Base-by-base conservation (phyloP, 1,284 basidiomycete species). In the Termitomyces sp. region DNA sequence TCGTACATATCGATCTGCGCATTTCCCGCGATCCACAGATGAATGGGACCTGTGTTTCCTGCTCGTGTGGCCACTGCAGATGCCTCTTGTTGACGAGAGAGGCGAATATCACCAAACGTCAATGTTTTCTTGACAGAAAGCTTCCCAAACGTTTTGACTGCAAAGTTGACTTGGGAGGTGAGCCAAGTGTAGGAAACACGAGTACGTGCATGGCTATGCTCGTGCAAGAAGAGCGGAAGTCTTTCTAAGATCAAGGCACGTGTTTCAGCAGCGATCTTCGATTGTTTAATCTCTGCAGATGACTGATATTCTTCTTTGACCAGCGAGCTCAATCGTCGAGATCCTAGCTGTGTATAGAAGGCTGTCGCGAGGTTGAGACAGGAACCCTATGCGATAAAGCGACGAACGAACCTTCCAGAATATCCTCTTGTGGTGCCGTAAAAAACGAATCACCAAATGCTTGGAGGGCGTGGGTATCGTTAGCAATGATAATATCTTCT, bases 1-100 rank as follows among this genome's bases (percentile, higher is more conserved):
- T 97, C 94, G 65, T 92, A 97, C 81, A 92, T 90, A 66, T 98
- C 94, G n/a, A 89, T 73, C 58, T 90, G 81, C 9, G 86, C 75
- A 56, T 86, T 83, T 15, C 77, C 75, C 4, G 92, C 88, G 33
- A 97, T 72, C 76, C 87, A 92, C 28, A 97, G 67, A 41, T 88
- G 79, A 45, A 96, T 82, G 8, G 82, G 77, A 8, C 89, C 84
- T 42, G 72, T 75, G 1, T 58, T 51, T 10, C 78, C 76, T 15
- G 72, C 67, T 36, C 80, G 76, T 55, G 78, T 78, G 15, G 90
- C 88, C 50, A 85, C 84, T 4, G 92, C 92, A 39, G 91, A 93
- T 0, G 86, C 82, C 56, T 89, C 86, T 61, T 81, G 80, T 59
- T 74, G 82, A 58, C 79, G 78, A 4, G 76, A 75, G 21, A 76